phyloP scores from a whole-genome alignment of 441 rosid species.

The Aquilaria agallochum region DNA sequence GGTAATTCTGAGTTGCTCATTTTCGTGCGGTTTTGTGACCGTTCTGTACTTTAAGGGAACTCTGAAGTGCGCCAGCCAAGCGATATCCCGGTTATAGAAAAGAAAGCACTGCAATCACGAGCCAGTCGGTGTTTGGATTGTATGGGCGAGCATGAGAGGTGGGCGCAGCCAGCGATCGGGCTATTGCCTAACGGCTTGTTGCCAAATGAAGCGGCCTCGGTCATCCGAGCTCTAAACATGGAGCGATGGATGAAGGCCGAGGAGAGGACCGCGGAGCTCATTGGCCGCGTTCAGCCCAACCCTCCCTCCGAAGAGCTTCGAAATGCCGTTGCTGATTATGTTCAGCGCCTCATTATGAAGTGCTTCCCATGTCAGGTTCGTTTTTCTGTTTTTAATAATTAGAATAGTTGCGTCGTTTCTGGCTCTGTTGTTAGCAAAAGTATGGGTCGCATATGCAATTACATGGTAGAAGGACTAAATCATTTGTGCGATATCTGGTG shows the following conservation, averaged over 20 bases:
- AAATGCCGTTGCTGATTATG: constrained; percentile 16
- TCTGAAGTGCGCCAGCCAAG: too few relatives aligned
- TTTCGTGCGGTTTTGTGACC: too few relatives aligned
- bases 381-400: not conserved
- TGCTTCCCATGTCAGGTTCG: constrained; percentile 21
- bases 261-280: constrained; percentile 16
- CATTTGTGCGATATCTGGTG: not conserved
- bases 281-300: constrained; percentile 18
- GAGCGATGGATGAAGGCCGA: constrained; percentile 21
- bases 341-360: constrained; percentile 14
- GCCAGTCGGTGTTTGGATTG: not conserved
- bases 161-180: constrained; percentile 11
- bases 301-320: constrained; percentile 14
- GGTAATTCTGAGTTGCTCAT: too few relatives aligned
- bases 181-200: constrained; percentile 17
- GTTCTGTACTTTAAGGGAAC: too few relatives aligned
- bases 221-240: constrained; percentile 11
- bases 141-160: constrained; percentile 16
- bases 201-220: constrained; percentile 14
- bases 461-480: too few relatives aligned
- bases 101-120: too few relatives aligned
- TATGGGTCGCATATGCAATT: too few relatives aligned
- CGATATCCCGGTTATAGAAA: too few relatives aligned
- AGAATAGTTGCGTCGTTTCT: not conserved
- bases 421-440: not conserved